Conservation (phyloP, 2,329 filamentous ascomycete species). For the Colletotrichum eremochloae region DNA sequence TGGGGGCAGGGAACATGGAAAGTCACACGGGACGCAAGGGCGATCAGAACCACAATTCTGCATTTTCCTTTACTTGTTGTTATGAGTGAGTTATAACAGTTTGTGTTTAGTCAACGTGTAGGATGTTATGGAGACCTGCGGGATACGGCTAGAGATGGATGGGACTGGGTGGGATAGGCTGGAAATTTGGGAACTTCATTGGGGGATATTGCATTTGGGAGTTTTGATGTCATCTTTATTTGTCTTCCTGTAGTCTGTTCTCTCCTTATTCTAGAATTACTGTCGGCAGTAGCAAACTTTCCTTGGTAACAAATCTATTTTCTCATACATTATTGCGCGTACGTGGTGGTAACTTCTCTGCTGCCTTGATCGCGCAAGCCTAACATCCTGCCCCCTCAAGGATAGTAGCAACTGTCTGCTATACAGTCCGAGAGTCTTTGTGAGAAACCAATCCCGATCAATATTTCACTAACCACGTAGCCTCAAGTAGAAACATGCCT, state of each 20-base stretch:
- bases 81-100: conserved; percentile 15
- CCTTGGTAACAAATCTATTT: background rate
- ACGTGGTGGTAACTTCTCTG: background rate
- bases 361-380: background rate
- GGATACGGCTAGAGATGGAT: too few relatives aligned
- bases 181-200: conserved; percentile 18
- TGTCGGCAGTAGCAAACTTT: conserved; percentile 23
- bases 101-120: background rate
- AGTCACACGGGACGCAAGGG: conserved; percentile 39
- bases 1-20: background rate
- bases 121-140: background rate
- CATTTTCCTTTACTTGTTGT: conserved; percentile 25
- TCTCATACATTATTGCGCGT: background rate
- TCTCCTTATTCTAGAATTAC: background rate
- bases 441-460: too few relatives aligned
- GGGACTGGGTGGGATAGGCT: background rate
- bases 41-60: conserved; percentile 40
- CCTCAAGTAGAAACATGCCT: background rate
- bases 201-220: conserved; percentile 25
- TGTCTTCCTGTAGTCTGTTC: background rate
- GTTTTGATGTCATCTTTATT: conserved; percentile 37
- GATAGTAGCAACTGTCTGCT: background rate
- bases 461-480: too few relatives aligned
- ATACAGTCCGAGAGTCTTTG: background rate
- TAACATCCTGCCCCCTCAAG: background rate